Conservation (phyloP, 176 grass and related monocot genomes). For the Eragrostis nindensis region DNA sequence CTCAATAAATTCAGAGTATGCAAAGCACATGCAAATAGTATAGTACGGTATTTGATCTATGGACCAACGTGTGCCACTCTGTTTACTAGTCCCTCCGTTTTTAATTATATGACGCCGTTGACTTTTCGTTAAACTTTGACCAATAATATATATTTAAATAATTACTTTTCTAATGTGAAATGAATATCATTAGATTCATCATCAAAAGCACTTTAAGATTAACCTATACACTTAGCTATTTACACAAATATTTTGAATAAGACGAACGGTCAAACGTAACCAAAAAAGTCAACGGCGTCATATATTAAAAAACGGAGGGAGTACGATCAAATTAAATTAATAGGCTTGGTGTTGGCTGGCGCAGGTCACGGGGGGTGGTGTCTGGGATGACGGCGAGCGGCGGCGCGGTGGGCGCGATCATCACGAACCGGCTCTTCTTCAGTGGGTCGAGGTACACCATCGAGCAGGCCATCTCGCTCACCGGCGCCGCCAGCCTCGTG, state of each 20-base stretch:
- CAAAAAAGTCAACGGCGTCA: too few relatives aligned
- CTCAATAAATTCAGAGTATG: neutral
- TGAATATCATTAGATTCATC: too few relatives aligned
- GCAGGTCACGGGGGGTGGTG: constrained; percentile 71
- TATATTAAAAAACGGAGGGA: too few relatives aligned
- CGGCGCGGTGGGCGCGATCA: constrained; percentile 65
- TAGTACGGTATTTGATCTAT: neutral
- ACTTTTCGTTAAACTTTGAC: too few relatives aligned
- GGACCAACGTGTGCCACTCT: neutral
- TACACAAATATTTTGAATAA: too few relatives aligned
- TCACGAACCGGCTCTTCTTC: constrained; percentile 86
- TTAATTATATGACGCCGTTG: too few relatives aligned
- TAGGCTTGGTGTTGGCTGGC: neutral
- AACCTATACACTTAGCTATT: too few relatives aligned
- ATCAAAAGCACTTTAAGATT: too few relatives aligned
- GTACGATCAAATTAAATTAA: neutral
- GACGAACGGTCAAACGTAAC: too few relatives aligned
- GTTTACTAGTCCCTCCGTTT: too few relatives aligned
- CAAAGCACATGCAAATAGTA: neutral
- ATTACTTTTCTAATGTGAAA: too few relatives aligned
- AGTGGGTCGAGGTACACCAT: constrained; percentile 52
- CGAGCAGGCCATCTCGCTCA: constrained; percentile 66
- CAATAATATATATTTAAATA: too few relatives aligned
- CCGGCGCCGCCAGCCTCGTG: constrained; percentile 64
- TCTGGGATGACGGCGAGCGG: constrained; percentile 88